phyloP scores from a whole-genome alignment of 176 grass and related monocot genomes.

The Oryza coarctata region DNA sequence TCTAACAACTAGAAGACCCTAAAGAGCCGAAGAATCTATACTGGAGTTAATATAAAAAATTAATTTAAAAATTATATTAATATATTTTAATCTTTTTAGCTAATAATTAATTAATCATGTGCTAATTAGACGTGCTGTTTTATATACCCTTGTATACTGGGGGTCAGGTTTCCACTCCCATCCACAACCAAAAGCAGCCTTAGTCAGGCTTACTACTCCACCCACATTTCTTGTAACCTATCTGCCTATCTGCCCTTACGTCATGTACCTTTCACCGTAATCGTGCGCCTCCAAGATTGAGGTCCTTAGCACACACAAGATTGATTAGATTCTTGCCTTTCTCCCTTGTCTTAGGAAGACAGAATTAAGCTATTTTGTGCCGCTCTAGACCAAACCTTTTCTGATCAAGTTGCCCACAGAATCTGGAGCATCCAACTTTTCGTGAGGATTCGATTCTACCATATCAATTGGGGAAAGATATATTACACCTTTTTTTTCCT shows the following conservation, averaged over 20 bases:
- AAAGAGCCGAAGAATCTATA: too few relatives aligned
- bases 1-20: too few relatives aligned
- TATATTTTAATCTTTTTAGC: too few relatives aligned
- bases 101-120: too few relatives aligned
- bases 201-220: neutral
- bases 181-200: too few relatives aligned
- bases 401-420: slow-evolving; percentile 22
- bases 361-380: neutral
- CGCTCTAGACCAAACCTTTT: neutral
- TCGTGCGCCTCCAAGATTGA: neutral
- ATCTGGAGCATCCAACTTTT: neutral
- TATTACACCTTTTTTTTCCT: neutral
- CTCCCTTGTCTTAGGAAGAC: slow-evolving; percentile 38
- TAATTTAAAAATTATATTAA: too few relatives aligned
- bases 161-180: too few relatives aligned
- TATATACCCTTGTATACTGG: too few relatives aligned
- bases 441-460: slow-evolving; percentile 31
- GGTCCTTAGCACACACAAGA: neutral
- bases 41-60: too few relatives aligned
- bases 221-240: neutral
- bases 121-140: too few relatives aligned
- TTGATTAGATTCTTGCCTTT: slow-evolving; percentile 32
- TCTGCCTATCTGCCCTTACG: neutral
- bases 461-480: slow-evolving; percentile 17
- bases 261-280: neutral